A percentile compares a stretch with the other conserved stretches of the same genome.
Evolutionary conservation across 495 filamentous ascomycete genomes (phyloP).

Genomic region (Darksidea phi): DNA sequence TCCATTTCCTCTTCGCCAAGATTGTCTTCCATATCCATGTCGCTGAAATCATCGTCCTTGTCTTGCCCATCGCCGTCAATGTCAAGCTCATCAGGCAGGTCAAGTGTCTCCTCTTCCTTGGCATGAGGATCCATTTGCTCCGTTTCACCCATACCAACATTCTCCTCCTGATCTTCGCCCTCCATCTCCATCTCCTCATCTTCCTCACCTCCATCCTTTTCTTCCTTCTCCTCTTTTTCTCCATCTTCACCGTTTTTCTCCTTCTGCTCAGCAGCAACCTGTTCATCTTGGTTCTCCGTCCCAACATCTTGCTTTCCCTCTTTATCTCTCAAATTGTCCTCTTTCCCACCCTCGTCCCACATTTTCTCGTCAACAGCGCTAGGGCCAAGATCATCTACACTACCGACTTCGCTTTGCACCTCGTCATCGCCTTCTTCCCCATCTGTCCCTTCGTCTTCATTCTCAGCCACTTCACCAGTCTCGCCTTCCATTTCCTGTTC

Average conservation of each 20-base stretch:
- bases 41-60: conserved; percentile 24
- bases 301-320: conserved; percentile 64
- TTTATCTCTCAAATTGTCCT: conserved; percentile 69
- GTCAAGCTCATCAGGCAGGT: conserved; percentile 68
- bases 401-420: conserved; percentile 83
- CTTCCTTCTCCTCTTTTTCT: conserved; percentile 50
- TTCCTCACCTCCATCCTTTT: conserved; percentile 53
- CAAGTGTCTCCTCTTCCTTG: conserved; percentile 66
- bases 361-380: conserved; percentile 94
- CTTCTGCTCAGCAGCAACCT: conserved; percentile 43
- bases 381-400: conserved; percentile 84
- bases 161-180: conserved; percentile 61
- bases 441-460: conserved; percentile 50
- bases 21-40: conserved; percentile 65
- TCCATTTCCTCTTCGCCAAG: conserved; percentile 47
- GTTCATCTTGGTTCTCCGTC: conserved; percentile 46
- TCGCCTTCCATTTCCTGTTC: conserved; percentile 85
- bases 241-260: conserved; percentile 49
- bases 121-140: conserved; percentile 68
- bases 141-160: conserved; percentile 58
- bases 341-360: conserved; percentile 83
- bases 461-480: conserved; percentile 60
- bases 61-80: conserved; percentile 55
- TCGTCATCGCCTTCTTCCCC: conserved; percentile 59
- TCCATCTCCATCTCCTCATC: conserved; percentile 62